Evolutionary conservation across 2,329 filamentous ascomycete genomes (phyloP), one percentile per base, ranked within the genome.

Genomic region (Dactylellina drechsleri): DNA sequence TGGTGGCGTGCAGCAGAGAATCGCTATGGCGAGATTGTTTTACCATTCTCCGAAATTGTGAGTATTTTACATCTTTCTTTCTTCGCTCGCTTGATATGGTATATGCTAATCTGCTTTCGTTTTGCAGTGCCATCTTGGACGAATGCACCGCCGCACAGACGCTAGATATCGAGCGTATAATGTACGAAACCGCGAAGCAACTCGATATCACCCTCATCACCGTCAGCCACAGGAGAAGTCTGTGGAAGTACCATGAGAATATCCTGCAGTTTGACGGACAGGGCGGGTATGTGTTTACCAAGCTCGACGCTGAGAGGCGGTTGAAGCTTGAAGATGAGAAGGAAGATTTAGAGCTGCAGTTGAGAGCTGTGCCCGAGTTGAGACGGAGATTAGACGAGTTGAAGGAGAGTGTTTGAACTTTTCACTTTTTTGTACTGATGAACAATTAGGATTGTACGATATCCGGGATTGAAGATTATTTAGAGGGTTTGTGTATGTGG

Each of bases 201-300:
- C 83, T 97, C 16, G 93, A 92, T 2, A 95, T 97, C 79, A 98
- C 95, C 0, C 86, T 99, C 77, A 97, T 99, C 92, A 99, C 95
- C 0, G 95, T 99, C 23, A 93, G 90, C 77, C 95, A 99, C 82
- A 86, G 95, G 7, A 85, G 93, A 76, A 96, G 92, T 83, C 83
- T 99, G 79, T 99, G 95, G 95, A 93, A 95, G 82, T 98, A 99
- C 82, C 95, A 99, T 82, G 91, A 89, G 78, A 91, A 90, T 82
- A 98, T 99, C 75, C 82, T 99, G 80, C 95, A 99, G 82, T 99
- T 99, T 81, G 94, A 98, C 82, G 95, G 95, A 0, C 92, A 97
- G 82, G 95, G 95, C 0, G 86, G 92, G 59, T 97, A 92, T 79
- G 88, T 97, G 41, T 99, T 99, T 80, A 96, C 93, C 0, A 87